Evolutionary conservation across 768 basidiomycete species (phyloP).

Genomic region (Hygrocybe coccinea): DNA sequence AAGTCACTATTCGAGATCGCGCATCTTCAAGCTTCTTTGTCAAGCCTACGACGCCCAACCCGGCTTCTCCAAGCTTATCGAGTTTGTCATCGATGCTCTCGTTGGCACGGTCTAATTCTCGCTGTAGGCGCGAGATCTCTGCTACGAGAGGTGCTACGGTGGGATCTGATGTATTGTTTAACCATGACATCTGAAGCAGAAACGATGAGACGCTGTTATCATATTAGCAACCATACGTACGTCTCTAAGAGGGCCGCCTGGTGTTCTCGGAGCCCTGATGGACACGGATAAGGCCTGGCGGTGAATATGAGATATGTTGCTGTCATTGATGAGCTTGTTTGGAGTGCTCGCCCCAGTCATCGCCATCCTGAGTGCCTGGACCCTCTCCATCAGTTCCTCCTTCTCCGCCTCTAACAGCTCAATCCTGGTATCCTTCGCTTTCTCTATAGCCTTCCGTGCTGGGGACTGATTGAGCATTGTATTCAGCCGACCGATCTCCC

Average conservation of each 20-base stretch:
- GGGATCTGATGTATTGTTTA: conserved; percentile 58
- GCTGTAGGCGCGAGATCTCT: conserved; percentile 69
- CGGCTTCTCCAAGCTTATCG: conserved; percentile 78
- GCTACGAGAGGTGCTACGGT: conserved; percentile 58
- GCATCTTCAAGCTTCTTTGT: conserved; percentile 71
- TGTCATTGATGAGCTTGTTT: conserved; percentile 47
- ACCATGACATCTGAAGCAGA: conserved; percentile 61
- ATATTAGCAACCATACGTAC: conserved; percentile 34
- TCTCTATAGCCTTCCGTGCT: conserved; percentile 70
- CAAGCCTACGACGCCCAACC: conserved; percentile 66
- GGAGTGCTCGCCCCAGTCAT: conserved; percentile 55
- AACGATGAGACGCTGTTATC: neutral
- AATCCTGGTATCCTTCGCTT: conserved; percentile 70
- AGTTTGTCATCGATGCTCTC: conserved; percentile 85
- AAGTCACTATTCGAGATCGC: conserved; percentile 44
- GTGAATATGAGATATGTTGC: conserved; percentile 72
- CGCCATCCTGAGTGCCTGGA: conserved; percentile 53
- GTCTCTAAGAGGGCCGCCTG: conserved; percentile 72
- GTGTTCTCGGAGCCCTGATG: conserved; percentile 66
- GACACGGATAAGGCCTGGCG: conserved; percentile 67
- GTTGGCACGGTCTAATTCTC: conserved; percentile 74
- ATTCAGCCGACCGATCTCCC: conserved; percentile 68
- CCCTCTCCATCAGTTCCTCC: conserved; percentile 68
- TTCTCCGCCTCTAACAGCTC: conserved; percentile 73
- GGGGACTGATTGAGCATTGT: conserved; percentile 66